A percentile compares a stretch with the other conserved stretches of the same genome.
phyloP scores from a whole-genome alignment of 2,329 filamentous ascomycete genomes.

The Metarhizium robertsii region DNA sequence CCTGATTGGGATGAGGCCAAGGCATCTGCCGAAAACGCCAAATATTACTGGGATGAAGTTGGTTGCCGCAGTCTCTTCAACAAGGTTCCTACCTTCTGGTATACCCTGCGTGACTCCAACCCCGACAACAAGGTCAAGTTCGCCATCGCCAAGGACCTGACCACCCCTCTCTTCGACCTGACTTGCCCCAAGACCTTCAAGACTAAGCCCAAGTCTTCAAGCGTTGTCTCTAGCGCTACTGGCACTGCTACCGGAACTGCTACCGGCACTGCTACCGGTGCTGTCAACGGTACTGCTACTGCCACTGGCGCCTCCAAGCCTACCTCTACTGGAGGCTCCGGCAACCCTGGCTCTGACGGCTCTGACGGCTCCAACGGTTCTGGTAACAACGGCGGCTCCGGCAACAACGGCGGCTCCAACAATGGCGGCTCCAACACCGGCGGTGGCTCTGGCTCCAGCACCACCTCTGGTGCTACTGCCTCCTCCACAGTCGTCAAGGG shows the following conservation, averaged over 20 bases:
- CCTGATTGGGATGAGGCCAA: constrained; percentile 43
- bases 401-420: not conserved
- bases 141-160: constrained; percentile 43
- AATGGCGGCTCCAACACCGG: not conserved
- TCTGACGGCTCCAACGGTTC: not conserved
- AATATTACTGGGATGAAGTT: constrained; percentile 53
- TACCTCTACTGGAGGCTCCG: not conserved
- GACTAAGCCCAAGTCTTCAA: constrained; percentile 16
- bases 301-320: too few species aligned
- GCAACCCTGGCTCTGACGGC: constrained; percentile 8
- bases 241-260: constrained; percentile 1
- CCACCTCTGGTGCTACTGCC: not conserved
- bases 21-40: constrained; percentile 46
- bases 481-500: not conserved
- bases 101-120: constrained; percentile 52
- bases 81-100: constrained; percentile 51
- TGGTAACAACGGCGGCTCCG: not conserved
- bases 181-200: constrained; percentile 38
- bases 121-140: constrained; percentile 50
- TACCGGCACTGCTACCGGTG: constrained; percentile 4
- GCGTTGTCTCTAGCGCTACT: not conserved
- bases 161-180: constrained; percentile 43
- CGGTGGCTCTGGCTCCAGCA: not conserved
- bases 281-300: not conserved
- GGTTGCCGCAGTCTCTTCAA: constrained; percentile 50